A percentile compares a stretch with the other conserved stretches of the same genome.
Evolutionary conservation across 1,284 basidiomycete genomes (phyloP).

Genomic region (Sporisorium graminicola): DNA sequence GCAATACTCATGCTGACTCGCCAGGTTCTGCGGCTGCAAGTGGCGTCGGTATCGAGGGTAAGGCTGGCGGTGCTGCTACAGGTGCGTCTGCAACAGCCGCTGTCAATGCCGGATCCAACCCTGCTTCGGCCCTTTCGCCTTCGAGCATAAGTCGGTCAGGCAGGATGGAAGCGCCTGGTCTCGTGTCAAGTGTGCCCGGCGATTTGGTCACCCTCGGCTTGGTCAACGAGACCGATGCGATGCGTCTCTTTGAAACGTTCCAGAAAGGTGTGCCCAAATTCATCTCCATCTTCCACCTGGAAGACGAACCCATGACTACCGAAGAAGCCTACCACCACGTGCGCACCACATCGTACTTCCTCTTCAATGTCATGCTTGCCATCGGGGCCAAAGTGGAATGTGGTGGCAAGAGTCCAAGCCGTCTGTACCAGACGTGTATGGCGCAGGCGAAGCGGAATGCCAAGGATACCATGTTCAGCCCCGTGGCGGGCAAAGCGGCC

Average conservation of each 20-base stretch:
- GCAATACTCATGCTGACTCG: slow-evolving; percentile 20
- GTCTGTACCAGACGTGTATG: slow-evolving; percentile 87
- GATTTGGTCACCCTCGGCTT: slow-evolving; percentile 47
- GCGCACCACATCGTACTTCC: slow-evolving; percentile 90
- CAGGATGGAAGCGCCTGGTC: slow-evolving; percentile 49
- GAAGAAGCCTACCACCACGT: slow-evolving; percentile 75
- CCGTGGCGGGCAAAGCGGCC: slow-evolving; percentile 90
- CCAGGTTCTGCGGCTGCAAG: slow-evolving; percentile 1
- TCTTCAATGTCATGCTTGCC: slow-evolving; percentile 88
- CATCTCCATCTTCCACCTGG: slow-evolving; percentile 93
- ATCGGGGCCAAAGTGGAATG: slow-evolving; percentile 90
- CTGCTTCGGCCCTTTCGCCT: slow-evolving; percentile 19
- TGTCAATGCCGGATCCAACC: neutral
- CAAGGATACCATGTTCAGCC: slow-evolving; percentile 88
- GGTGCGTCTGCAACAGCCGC: slow-evolving; percentile 1
- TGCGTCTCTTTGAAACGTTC: slow-evolving; percentile 61
- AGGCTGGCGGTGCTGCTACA: slow-evolving; percentile 10
- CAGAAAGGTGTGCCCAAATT: slow-evolving; percentile 76
- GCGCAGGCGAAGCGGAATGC: slow-evolving; percentile 95
- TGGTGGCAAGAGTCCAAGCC: slow-evolving; percentile 83
- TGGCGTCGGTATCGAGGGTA: slow-evolving; percentile 3
- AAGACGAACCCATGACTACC: slow-evolving; percentile 90
- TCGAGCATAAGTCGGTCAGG: slow-evolving; percentile 30
- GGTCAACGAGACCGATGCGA: slow-evolving; percentile 85
- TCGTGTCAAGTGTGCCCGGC: slow-evolving; percentile 26